Base-by-base conservation (phyloP, 768 basidiomycete species). In the Termitomyces bulborhizus region DNA sequence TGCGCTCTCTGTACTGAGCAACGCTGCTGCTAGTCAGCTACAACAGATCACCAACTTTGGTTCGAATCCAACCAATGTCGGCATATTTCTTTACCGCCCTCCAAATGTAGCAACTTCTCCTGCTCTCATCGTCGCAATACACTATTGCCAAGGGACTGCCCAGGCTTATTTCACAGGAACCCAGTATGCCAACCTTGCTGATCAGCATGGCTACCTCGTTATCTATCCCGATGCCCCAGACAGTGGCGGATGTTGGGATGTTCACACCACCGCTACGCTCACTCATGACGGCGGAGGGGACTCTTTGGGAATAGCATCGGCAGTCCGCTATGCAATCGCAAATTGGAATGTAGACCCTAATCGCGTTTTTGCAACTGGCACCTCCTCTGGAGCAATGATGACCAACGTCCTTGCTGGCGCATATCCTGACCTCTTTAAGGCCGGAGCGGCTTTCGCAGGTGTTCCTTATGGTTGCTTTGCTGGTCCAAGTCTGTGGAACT, bases 331-430 rank as follows among this genome's bases (percentile, higher is more conserved):
- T 60, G 77, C 81, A 15, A 76, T 82, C 46, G 49, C 67, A 21
- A 79, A 71, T 67, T 80, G 70, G 56, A 71, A 71, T 34, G 79
- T 79, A 37, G 75, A 81, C 57, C 39, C 76, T 2, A 61, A 55
- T n/a, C 71, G 72, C 39, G 80, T 82, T 55, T 82, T 75, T 64
- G 75, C 73, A 27, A 78, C 77, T 34, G 81, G 81, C 15, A 73
- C 73, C 3, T 76, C 76, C 4, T 81, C 80, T 3, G 82, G 81
- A 42, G 76, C 74, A 1, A 84, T 83, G 82, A 83, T 82, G 81
- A 82, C 81, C 54, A 79, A 76, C 60, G 80, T 82, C 26, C 68
- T 82, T 41, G 67, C 69, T 46, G 81, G 78, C 34, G 75, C 77
- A 13, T 81, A 82, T 67, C 81, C 81, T 12, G 77, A 83, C 53